Evolutionary conservation across 495 filamentous ascomycete species (phyloP), one percentile per base, ranked within the genome.

Genomic region (Penicillium herquei): DNA sequence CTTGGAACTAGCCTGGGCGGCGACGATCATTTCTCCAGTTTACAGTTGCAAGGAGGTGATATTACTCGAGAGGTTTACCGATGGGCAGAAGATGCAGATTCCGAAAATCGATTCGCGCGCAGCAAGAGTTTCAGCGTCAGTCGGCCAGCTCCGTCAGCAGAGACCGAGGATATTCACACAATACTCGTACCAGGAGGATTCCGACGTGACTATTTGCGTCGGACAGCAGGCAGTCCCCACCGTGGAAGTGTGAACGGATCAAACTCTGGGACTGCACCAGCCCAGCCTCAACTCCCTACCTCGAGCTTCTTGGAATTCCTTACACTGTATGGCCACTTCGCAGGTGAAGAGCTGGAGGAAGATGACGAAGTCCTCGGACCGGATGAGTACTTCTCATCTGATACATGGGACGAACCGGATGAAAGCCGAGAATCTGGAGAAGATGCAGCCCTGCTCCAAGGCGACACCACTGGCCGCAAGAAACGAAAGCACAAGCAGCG

Each of bases 131-230:
- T 96, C 71, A 87, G 90, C 65, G 69, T 89, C 31, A 76, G 83
- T 11, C 77, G 92, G 33, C 89, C 91, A 3, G 80, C 86, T 33
- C 88, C 88, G 12, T 89, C 96, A 63, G 84, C 82, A 55, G 88
- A 93, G 39, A 81, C 81, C 3, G 80, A 93, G 51, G 84, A 96
- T 64, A 96, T 96, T 53, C 85, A 86, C 56, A 83, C 84, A 30
- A 98, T 98, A 65, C 92, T 89, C 61, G 80, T 95, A 16, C 92
- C 95, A 44, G 95, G 95, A 43, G 94, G 94, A 3, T 97, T 98
- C 68, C 81, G 94, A 45, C 81, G 94, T 68, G 91, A 98, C 63
- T 95, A 88, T 59, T 71, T 98, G 9, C 80, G 91, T 35, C 77
- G 90, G 53, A 77, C 83, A 8, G 88, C 77, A 14, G 81, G 71